Conservation (phyloP, 768 basidiomycete genomes). For the Harrya chromipes region DNA sequence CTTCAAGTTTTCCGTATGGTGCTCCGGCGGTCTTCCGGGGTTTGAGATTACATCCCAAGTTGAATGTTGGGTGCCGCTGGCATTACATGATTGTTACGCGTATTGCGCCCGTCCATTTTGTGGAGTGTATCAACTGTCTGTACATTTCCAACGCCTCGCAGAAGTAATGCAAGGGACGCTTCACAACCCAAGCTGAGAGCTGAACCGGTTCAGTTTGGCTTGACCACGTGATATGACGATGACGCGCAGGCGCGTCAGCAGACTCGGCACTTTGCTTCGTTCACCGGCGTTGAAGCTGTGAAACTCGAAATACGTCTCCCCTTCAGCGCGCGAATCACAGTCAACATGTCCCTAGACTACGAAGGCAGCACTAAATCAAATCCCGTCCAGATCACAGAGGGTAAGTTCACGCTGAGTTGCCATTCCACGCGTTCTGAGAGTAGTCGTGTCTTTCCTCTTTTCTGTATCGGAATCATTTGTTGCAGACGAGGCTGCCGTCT, state of each 20-base stretch:
- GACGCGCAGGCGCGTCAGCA: no score
- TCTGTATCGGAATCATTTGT: background rate
- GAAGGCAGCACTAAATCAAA: conserved; percentile 34
- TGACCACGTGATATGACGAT: conserved; percentile 17
- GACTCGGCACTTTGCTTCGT: background rate
- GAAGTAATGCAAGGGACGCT: no score
- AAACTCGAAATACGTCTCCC: background rate
- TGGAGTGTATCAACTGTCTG: no score
- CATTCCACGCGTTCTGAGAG: background rate
- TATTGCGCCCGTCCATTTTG: conserved; percentile 6
- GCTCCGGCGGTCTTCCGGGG: background rate
- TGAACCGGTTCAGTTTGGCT: background rate
- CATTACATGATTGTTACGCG: background rate
- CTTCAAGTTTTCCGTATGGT: background rate
- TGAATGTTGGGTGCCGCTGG: background rate
- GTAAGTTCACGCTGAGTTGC: conserved; percentile 36
- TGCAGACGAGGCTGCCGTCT: conserved; percentile 72
- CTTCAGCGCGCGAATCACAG: background rate
- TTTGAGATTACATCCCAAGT: background rate
- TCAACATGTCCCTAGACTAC: conserved; percentile 18
- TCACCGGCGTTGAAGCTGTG: no score
- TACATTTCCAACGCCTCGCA: no score
- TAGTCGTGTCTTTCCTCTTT: background rate
- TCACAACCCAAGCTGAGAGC: no score
- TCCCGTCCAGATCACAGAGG: conserved; percentile 62